phyloP scores from a whole-genome alignment of 2,329 filamentous ascomycete genomes.

The Metarhizium rileyi region DNA sequence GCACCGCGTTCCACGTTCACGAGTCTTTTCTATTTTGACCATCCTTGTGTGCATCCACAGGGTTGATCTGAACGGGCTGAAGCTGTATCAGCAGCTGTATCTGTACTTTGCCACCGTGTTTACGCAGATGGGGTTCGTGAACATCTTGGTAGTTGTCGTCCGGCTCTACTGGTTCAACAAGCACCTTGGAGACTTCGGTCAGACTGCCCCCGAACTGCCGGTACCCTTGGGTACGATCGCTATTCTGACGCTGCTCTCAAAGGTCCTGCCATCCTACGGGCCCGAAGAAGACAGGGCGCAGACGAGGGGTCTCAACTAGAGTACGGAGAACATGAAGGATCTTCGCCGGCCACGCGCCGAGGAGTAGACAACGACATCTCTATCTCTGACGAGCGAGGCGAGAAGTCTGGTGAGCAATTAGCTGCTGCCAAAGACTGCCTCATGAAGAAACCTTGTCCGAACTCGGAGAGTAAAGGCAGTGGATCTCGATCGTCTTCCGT shows the following conservation, averaged over 20 bases:
- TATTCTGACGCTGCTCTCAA: not conserved
- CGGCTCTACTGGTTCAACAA: constrained; percentile 40
- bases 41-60: constrained; percentile 18
- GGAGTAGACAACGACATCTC: not conserved
- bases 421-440: not conserved
- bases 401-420: not conserved
- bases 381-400: not conserved
- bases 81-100: constrained; percentile 40
- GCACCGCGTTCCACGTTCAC: no score
- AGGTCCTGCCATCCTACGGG: constrained; percentile 2
- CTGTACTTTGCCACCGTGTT: constrained; percentile 40
- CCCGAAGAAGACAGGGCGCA: not conserved
- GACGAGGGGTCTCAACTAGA: not conserved
- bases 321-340: not conserved
- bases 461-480: no score
- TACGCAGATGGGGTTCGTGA: constrained; percentile 38
- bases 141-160: constrained; percentile 36
- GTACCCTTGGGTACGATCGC: not conserved
- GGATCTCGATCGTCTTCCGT: no score
- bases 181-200: constrained; percentile 29
- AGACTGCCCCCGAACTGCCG: not conserved
- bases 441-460: not conserved
- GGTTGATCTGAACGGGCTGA: constrained; percentile 37
- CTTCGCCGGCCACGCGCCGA: not conserved
- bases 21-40: not conserved